Conservation (phyloP, 208 protist species). For the Trypanosoma platydactyli region DNA sequence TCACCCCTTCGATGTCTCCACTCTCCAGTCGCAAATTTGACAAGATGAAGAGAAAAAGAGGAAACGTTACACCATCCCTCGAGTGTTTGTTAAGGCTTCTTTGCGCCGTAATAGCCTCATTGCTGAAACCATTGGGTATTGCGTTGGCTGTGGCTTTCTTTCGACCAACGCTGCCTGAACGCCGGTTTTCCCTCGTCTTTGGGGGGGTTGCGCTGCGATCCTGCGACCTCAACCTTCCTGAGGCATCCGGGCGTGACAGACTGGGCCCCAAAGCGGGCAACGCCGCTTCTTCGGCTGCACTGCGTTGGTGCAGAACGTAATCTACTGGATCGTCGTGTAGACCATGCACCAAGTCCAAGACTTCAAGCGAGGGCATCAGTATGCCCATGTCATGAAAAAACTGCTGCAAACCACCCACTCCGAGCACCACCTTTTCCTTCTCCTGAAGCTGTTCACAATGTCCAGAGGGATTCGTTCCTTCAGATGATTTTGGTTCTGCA, state of each 20-base stretch:
- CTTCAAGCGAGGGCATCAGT: constrained; percentile 45
- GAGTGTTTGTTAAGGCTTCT: neutral
- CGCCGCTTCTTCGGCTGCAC: constrained; percentile 10
- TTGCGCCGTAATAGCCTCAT: neutral
- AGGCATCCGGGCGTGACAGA: neutral
- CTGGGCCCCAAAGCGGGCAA: neutral
- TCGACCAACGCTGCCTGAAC: neutral
- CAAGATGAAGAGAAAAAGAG: constrained; percentile 68
- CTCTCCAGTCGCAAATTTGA: constrained; percentile 25
- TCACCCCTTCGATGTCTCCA: constrained; percentile 19
- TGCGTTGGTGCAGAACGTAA: constrained; percentile 23
- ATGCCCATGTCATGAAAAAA: constrained; percentile 48
- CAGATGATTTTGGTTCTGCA: neutral
- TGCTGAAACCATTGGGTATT: neutral
- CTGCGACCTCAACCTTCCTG: neutral
- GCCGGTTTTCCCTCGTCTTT: neutral
- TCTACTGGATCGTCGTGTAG: constrained; percentile 29
- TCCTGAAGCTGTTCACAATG: neutral
- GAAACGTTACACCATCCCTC: constrained; percentile 42
- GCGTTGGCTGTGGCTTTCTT: neutral
- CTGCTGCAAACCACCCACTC: constrained; percentile 43
- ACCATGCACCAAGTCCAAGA: constrained; percentile 49
- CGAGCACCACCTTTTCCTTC: constrained; percentile 25
- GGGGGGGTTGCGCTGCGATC: neutral
- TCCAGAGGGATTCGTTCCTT: neutral